phyloP scores from a whole-genome alignment of 1,284 basidiomycete genomes.

The Meira nashicola region DNA sequence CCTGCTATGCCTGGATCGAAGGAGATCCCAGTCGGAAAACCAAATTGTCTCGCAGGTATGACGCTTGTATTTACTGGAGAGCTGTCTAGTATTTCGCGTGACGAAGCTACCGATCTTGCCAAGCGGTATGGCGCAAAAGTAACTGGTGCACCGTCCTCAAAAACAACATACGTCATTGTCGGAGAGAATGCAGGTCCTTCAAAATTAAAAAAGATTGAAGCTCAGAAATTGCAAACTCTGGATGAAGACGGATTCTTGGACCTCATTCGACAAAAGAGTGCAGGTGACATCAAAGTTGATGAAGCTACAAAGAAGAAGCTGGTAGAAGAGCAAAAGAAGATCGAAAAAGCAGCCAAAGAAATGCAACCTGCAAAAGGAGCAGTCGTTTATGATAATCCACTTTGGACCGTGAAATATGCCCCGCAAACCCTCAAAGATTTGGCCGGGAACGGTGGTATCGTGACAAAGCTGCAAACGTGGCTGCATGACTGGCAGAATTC shows the following conservation, averaged over 20 bases:
- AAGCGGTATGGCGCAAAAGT: constrained; percentile 82
- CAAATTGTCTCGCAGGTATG: constrained; percentile 78
- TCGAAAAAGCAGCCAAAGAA: constrained; percentile 42
- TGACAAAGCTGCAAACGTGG: constrained; percentile 81
- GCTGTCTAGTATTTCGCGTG: constrained; percentile 75
- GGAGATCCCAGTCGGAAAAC: constrained; percentile 69
- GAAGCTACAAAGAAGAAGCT: constrained; percentile 71
- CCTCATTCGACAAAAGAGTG: constrained; percentile 55
- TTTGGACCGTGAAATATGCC: constrained; percentile 96
- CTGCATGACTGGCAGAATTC: constrained; percentile 68
- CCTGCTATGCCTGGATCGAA: constrained; percentile 76
- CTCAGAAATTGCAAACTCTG: constrained; percentile 64
- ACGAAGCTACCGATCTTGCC: constrained; percentile 79
- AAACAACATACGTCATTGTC: constrained; percentile 82
- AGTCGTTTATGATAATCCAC: constrained; percentile 29
- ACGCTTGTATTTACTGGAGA: constrained; percentile 90
- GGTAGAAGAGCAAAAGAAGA: constrained; percentile 67
- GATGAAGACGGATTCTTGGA: constrained; percentile 82
- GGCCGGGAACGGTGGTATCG: constrained; percentile 85
- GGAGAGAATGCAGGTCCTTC: constrained; percentile 81
- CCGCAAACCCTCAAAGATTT: constrained; percentile 81
- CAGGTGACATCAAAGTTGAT: constrained; percentile 58
- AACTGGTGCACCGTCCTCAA: constrained; percentile 78
- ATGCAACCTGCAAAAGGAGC: constrained; percentile 27
- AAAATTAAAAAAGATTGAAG: constrained; percentile 76